These are phyloP conservation scores for Pelargonium citronellum DNA, from an alignment of 441 rosid genomes.

Conservation along the genomic window DNA sequence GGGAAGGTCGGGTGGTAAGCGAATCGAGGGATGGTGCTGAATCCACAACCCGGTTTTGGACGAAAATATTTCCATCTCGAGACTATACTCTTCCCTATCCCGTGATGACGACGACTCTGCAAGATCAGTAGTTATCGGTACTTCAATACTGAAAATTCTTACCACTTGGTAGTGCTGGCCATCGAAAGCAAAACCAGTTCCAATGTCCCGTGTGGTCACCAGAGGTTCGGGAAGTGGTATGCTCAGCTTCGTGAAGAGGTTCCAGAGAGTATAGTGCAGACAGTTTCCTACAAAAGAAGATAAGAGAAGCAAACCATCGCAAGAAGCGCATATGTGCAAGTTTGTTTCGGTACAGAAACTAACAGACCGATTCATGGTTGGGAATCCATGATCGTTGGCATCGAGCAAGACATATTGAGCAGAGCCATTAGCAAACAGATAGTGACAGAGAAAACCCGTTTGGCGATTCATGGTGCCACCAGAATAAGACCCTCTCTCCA, in stretches of 20 bases:
- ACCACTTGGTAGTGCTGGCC: conserved; percentile 26
- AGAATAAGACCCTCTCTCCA: conserved; percentile 16
- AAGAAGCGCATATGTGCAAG: conserved; percentile 22
- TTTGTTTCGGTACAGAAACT: conserved; percentile 21
- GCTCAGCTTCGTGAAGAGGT: conserved; percentile 18
- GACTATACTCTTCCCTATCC: not conserved
- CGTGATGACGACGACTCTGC: conserved; percentile 16
- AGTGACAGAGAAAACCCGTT: conserved; percentile 25
- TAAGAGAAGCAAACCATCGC: conserved; percentile 26
- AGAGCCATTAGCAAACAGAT: conserved; percentile 26
- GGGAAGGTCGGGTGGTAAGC: conserved; percentile 22
- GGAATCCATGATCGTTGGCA: conserved; percentile 9
- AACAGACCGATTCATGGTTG: conserved; percentile 6
- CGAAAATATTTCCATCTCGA: conserved; percentile 27
- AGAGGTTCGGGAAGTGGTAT: conserved; percentile 25
- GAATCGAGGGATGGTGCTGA: conserved; percentile 9
- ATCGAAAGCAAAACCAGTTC: conserved; percentile 24
- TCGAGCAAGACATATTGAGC: conserved; percentile 22
- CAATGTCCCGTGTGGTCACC: conserved; percentile 21
- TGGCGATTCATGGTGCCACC: conserved; percentile 10
- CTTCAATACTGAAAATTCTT: conserved; percentile 20
- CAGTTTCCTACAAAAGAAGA: conserved; percentile 1
- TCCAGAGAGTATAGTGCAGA: conserved; percentile 13
- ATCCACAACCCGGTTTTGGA: conserved; percentile 21
- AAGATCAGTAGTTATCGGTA: not conserved